phyloP scores from a whole-genome alignment of 164 flowering plant species.

The Berberis thunbergii region DNA sequence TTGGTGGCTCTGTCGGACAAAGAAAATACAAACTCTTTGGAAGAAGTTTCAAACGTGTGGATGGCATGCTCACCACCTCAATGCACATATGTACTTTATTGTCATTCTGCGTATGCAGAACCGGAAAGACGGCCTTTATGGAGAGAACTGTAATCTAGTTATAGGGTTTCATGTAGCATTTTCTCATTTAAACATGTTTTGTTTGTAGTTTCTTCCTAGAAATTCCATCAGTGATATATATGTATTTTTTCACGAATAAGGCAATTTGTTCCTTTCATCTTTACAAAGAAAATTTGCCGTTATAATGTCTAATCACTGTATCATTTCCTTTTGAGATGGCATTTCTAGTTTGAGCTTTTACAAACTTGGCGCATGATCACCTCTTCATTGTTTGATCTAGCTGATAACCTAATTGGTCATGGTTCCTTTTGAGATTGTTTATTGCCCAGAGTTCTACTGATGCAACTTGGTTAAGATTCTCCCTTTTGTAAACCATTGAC shows the following conservation, averaged over 20 bases:
- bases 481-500: no score
- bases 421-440: no score
- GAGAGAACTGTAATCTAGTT: slow-evolving; percentile 25
- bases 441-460: no score
- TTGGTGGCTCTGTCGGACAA: slow-evolving; percentile 3
- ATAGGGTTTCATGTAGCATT: slow-evolving; percentile 18
- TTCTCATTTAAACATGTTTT: slow-evolving; percentile 7
- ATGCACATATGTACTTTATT: slow-evolving; percentile 39
- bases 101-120: slow-evolving; percentile 31
- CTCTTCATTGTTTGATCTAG: no score
- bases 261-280: no score
- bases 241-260: background rate
- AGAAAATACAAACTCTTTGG: background rate
- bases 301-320: no score
- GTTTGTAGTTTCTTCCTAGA: slow-evolving; percentile 8
- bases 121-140: slow-evolving; percentile 11
- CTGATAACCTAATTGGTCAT: no score
- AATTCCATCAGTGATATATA: background rate
- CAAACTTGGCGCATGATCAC: no score
- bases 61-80: background rate
- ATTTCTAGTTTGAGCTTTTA: no score
- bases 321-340: no score
- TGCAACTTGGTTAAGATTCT: no score
- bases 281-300: no score
- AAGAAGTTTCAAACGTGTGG: slow-evolving; percentile 1